Conservation (phyloP, 139 green algal species). For the Haematococcus lacustris region DNA sequence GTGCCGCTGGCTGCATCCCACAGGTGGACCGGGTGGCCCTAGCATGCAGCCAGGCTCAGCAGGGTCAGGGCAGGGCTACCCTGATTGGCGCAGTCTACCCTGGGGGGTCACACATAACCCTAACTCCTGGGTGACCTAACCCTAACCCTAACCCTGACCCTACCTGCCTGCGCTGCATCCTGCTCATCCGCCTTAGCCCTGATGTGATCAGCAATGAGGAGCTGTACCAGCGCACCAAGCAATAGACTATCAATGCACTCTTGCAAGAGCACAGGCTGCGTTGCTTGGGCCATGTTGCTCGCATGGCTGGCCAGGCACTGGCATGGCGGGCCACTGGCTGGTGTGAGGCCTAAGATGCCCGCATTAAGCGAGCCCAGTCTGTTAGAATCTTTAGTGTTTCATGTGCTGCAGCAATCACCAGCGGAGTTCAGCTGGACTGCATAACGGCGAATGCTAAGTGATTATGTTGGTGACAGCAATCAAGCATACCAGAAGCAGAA, state of each 20-base stretch:
- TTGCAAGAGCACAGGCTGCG: background rate
- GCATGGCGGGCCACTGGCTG: too few species aligned
- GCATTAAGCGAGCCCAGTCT: too few species aligned
- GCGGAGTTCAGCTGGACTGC: too few species aligned
- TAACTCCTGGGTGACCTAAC: background rate
- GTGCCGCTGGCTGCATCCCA: constrained; percentile 69
- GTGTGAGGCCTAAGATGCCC: too few species aligned
- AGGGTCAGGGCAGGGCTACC: background rate
- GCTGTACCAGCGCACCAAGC: too few species aligned
- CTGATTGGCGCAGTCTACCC: background rate
- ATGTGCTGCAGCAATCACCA: background rate
- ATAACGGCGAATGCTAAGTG: background rate
- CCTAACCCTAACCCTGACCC: background rate
- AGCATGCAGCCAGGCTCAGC: background rate
- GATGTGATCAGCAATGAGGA: too few species aligned
- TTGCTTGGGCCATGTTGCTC: too few species aligned
- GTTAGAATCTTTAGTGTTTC: background rate
- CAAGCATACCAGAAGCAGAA: too few species aligned
- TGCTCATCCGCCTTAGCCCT: too few species aligned
- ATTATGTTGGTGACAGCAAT: too few species aligned
- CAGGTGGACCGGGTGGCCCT: constrained; percentile 76
- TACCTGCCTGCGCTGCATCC: background rate
- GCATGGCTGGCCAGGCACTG: too few species aligned
- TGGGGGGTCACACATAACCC: background rate
- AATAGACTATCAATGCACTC: background rate